Evolutionary conservation across 768 basidiomycete species (phyloP), one percentile per base, ranked within the genome.

Genomic region (Rhizopogon sp.): DNA sequence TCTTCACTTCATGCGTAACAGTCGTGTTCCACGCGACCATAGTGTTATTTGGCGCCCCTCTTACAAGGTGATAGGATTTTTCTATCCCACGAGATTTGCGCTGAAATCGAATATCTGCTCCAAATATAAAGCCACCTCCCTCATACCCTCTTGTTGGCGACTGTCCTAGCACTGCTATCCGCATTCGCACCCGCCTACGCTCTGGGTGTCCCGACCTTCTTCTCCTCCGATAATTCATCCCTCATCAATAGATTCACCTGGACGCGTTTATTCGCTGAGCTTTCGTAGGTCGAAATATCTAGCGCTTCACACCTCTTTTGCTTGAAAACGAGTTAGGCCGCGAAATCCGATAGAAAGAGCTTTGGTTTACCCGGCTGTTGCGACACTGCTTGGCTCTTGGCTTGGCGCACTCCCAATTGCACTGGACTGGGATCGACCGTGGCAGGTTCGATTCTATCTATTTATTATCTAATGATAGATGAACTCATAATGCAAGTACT

Each of bases 351-450:
- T 90, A 28, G 96, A 98, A 68, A 76, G 87, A 51, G 83, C 84
- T 0, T 67, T 96, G 20, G 80, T 95, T 16, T 93, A 90, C 62
- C 91, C 96, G 14, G 80, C 81, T 10, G 63, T 87, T 25, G 91
- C 91, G 40, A 74, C 89, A 0, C 59, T 88, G 42, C 29, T 85
- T 17, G 96, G 95, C 5, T 77, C 80, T 43, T 97, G 93, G 95
- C 37, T 79, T 13, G 94, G 93, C 14, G 83, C 80, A 9, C 76
- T 95, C 44, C 90, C 93, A 2, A 86, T 94, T 44, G 89, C 92
- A 0, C 82, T 98, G 16, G 96, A 98, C 71, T 98, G 96, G 96
- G 94, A 94, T 65, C 80, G 93, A 39, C 92, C 95, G 6, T 98
- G 95, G 95, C 96, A 98, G 87, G 93, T 90, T 52, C 11, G 54